A percentile compares a stretch with the other conserved stretches of the same genome.
phyloP scores from a whole-genome alignment of 2,329 filamentous ascomycete genomes.

The Acephala macrosclerotiorum region DNA sequence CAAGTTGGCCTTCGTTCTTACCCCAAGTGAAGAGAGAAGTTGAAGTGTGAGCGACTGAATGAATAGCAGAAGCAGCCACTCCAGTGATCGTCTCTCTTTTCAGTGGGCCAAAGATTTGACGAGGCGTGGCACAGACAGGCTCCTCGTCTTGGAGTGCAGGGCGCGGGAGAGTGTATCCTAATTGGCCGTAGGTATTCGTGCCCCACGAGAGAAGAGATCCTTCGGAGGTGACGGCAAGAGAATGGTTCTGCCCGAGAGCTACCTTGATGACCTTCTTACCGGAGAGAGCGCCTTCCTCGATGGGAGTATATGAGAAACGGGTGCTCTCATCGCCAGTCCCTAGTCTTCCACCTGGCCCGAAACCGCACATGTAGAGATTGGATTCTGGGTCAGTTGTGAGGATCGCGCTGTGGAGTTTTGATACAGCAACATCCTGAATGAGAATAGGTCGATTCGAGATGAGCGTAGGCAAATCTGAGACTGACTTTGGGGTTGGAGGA shows the following conservation, averaged over 20 bases:
- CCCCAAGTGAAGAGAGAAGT: constrained; percentile 91
- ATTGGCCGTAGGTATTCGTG: constrained; percentile 82
- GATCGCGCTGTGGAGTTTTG: constrained; percentile 90
- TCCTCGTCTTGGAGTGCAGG: constrained; percentile 77
- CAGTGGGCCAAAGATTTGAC: constrained; percentile 89
- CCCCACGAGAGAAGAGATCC: constrained; percentile 98
- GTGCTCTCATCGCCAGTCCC: constrained; percentile 91
- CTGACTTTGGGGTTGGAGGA: constrained; percentile 39
- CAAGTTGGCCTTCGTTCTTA: constrained; percentile 92
- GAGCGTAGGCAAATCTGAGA: constrained; percentile 71
- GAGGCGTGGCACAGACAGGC: constrained; percentile 79
- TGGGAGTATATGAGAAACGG: constrained; percentile 83
- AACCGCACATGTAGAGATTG: constrained; percentile 92
- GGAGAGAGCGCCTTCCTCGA: constrained; percentile 75
- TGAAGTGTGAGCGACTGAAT: constrained; percentile 87
- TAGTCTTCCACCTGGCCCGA: constrained; percentile 88
- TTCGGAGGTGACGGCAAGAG: constrained; percentile 81
- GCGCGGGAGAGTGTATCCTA: constrained; percentile 81
- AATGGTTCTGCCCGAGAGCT: constrained; percentile 90
- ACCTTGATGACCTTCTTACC: constrained; percentile 80
- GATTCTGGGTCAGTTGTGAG: constrained; percentile 86
- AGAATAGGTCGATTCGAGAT: constrained; percentile 75
- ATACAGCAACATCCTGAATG: constrained; percentile 84
- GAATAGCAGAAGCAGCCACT: constrained; percentile 86
- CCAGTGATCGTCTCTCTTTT: constrained; percentile 86